Evolutionary conservation across 148 eudicot species (phyloP).

Genomic region (Fagopyrum tataricum): DNA sequence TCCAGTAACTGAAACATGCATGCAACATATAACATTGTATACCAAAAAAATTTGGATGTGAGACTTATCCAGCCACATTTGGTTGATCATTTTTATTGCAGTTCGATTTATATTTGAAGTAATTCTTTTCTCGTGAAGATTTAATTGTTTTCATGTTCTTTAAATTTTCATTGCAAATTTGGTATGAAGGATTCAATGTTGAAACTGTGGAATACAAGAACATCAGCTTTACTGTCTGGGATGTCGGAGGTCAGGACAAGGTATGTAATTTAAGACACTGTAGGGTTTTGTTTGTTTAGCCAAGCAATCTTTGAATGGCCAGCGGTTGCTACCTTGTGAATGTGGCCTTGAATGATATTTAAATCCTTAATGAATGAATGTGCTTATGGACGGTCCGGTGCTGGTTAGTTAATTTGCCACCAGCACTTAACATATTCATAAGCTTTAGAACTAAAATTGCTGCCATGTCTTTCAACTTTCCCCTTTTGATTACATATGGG

Average conservation of each 20-base stretch:
- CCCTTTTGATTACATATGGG: neutral
- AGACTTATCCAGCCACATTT: neutral
- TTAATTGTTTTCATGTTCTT: neutral
- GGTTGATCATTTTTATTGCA: neutral
- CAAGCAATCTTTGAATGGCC: neutral
- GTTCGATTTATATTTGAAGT: neutral
- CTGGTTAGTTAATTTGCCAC: conserved; percentile 14
- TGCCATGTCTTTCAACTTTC: conserved; percentile 15
- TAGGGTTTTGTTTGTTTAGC: neutral
- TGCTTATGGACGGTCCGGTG: conserved; percentile 25
- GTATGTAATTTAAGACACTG: neutral
- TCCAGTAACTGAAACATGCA: neutral
- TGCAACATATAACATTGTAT: too few species aligned
- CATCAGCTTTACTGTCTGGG: conserved; percentile 31
- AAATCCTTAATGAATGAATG: neutral
- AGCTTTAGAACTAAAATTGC: conserved; percentile 14
- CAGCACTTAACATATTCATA: conserved; percentile 21
- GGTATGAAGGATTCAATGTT: conserved; percentile 15
- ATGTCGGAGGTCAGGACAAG: conserved; percentile 17
- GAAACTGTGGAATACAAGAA: conserved; percentile 45
- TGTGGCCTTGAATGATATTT: neutral
- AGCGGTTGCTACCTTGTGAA: neutral
- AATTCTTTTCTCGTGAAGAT: neutral
- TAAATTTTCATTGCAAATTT: neutral
- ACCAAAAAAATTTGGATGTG: neutral